Evolutionary conservation across 306 rosid species (phyloP), one percentile per base, ranked within the genome.

Genomic region (Dryas octopetala): DNA sequence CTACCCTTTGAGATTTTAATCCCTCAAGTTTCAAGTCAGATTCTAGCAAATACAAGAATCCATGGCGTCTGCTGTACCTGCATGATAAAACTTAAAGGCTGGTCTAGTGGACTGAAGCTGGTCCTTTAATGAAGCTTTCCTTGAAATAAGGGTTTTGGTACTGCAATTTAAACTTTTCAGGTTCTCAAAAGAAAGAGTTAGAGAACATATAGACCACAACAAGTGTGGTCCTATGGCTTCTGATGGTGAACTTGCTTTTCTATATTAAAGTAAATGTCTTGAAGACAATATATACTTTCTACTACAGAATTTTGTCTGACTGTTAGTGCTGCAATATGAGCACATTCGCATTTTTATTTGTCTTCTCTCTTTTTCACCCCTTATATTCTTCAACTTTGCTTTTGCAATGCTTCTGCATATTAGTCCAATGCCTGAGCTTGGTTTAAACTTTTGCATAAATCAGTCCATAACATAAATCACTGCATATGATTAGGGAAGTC

Each of bases 231-330:
- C 38, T 16, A 16, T 15, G 58, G 52, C 12, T 28, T 9, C 6
- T 45, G 50, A 58, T 19, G 12, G 28, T 46, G 55, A 72, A 46
- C 59, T 72, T 55, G 4, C 11, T 46, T 45, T 15, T 15, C 57
- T 59, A 1, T 45, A 46, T 45, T 0, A 64, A 53, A 71, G 65
- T 55, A 19, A 14, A 9, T 51, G 62, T n/a, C 74, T 69, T 28
- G 59, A 60, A 47, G 68, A 45, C 59, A 60, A 26, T 26, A 9
- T 60, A 8, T 73, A 44, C 76, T 46, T 72, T 59, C 12, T 59
- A 59, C 40, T 26, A 8, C 76, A 44, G 9, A 55, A 47, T 59
- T 15, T 45, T 71, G 43, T 11, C 40, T 3, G 2, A 40, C 48
- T 40, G 11, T 63, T 41, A 19, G 40, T 51, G 62, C 52, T 28